Conservation (phyloP, 345 rosid species). For the Linum tenue region DNA sequence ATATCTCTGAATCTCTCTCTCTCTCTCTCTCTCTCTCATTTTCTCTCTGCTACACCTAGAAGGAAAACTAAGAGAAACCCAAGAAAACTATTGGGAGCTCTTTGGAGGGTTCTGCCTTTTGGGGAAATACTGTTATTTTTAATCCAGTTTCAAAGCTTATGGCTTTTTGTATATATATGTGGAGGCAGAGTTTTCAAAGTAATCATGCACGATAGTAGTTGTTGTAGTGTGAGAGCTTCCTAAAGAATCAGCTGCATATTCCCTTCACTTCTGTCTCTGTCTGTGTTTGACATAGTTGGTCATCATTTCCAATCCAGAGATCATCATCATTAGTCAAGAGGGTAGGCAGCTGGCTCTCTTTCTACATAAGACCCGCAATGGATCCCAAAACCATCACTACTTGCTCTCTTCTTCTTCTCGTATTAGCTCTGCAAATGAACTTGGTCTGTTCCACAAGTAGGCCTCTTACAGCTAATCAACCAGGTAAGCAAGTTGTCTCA, state of each 20-base stretch:
- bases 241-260: not conserved
- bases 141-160: too few relatives aligned
- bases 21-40: not conserved
- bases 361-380: not conserved
- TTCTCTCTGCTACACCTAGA: not conserved
- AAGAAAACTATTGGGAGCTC: not conserved
- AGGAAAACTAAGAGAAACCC: not conserved
- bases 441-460: slow-evolving; percentile 42
- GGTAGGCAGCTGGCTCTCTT: not conserved
- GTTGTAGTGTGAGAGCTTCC: not conserved
- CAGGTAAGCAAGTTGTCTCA: slow-evolving; percentile 28
- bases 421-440: slow-evolving; percentile 36
- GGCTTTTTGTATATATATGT: too few relatives aligned
- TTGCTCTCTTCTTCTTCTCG: slow-evolving; percentile 5
- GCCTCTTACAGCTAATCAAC: slow-evolving; percentile 26
- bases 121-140: not conserved
- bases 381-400: not conserved
- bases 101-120: not conserved
- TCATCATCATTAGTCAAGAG: not conserved
- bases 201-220: too few relatives aligned
- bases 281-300: not conserved
- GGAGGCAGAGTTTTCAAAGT: not conserved
- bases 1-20: not conserved
- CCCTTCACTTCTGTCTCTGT: not conserved
- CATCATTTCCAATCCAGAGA: too few relatives aligned